Conservation (phyloP, 306 rosid genomes). For the Malus sieversii region DNA sequence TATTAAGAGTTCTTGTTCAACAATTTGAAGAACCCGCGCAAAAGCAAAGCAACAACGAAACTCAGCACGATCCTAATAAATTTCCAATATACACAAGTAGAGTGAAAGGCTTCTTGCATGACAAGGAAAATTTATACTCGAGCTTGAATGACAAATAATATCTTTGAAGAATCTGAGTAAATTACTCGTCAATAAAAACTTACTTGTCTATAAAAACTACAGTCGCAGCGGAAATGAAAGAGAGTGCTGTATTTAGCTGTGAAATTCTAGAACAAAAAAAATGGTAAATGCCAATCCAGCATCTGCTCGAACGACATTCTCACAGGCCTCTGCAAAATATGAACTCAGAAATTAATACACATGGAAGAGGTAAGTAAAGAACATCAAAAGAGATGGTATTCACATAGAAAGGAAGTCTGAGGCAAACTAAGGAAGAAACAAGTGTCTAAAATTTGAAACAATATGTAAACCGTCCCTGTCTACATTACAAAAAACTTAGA, state of each 20-base stretch:
- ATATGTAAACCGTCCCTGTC: background rate
- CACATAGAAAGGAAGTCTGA: background rate
- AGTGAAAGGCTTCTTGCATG: too few relatives aligned
- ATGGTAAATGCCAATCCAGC: background rate
- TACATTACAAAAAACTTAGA: background rate
- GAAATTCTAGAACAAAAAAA: background rate
- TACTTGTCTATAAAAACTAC: background rate
- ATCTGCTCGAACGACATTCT: background rate
- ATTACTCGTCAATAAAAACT: background rate
- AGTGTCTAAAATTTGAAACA: too few relatives aligned
- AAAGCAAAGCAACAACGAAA: background rate
- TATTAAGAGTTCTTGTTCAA: background rate
- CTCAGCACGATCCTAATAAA: background rate
- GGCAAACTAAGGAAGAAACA: too few relatives aligned
- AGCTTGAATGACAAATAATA: background rate
- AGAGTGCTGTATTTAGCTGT: background rate
- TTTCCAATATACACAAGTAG: background rate
- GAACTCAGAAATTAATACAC: background rate
- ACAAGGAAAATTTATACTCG: background rate
- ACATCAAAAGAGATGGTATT: background rate
- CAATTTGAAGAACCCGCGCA: background rate
- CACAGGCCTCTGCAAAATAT: background rate
- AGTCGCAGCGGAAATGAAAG: background rate
- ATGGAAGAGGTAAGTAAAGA: background rate
- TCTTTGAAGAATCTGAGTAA: background rate